Evolutionary conservation across 2,329 filamentous ascomycete species (phyloP).

Genomic region (Colletotrichum shisoi): DNA sequence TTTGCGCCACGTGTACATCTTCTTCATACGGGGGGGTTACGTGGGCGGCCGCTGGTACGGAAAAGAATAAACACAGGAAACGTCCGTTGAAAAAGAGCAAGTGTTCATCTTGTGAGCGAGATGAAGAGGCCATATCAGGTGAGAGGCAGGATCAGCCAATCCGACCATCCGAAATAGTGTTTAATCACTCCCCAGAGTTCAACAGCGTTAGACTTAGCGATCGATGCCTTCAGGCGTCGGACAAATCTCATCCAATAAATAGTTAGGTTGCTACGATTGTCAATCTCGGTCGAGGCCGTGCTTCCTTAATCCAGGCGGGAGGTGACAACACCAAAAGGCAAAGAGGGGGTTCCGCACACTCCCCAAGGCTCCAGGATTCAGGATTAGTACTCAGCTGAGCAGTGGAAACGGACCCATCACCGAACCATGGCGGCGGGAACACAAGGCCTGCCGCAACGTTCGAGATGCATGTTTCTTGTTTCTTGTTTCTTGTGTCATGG

Average conservation of each 20-base stretch:
- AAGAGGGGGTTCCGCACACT: constrained; percentile 1
- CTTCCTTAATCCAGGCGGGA: neutral
- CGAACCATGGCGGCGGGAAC: constrained; percentile 28
- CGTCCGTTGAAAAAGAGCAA: constrained; percentile 1
- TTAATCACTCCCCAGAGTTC: neutral
- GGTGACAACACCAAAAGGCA: neutral
- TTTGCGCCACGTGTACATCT: constrained; percentile 4
- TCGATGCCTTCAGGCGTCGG: neutral
- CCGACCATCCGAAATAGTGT: neutral
- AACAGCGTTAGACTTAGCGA: neutral
- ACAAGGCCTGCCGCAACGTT: neutral
- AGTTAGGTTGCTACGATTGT: too few relatives aligned
- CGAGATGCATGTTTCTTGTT: neutral
- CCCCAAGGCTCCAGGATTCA: constrained; percentile 16
- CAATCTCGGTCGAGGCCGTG: neutral
- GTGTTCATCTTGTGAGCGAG: neutral
- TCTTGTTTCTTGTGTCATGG: constrained; percentile 10
- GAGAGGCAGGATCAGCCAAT: neutral
- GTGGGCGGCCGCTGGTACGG: neutral
- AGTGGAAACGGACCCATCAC: constrained; percentile 32
- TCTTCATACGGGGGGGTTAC: neutral
- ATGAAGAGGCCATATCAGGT: neutral
- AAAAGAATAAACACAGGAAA: neutral
- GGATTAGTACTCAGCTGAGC: constrained; percentile 3
- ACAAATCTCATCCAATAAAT: neutral